Percentiles rank a stretch among this genome's conserved stretches.
phyloP scores from a whole-genome alignment of 768 basidiomycete genomes.

The Pleurotus salmoneostramineus region DNA sequence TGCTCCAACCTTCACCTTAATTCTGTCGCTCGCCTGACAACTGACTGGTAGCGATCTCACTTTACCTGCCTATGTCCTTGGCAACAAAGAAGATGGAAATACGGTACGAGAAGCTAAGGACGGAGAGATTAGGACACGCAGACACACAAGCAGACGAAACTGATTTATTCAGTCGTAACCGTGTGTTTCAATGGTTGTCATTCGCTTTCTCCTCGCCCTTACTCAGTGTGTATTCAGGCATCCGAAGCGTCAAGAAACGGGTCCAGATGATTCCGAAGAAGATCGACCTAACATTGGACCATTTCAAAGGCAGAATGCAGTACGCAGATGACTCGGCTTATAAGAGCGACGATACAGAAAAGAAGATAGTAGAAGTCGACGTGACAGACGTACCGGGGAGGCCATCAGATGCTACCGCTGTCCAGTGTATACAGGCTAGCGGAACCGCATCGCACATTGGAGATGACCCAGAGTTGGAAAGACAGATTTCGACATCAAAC shows the following conservation, averaged over 20 bases:
- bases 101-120: slow-evolving; percentile 31
- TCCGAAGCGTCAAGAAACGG: slow-evolving; percentile 31
- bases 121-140: slow-evolving; percentile 15
- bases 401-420: slow-evolving; percentile 7
- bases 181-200: slow-evolving; percentile 17
- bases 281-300: slow-evolving; percentile 23
- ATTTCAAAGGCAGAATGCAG: slow-evolving; percentile 24
- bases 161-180: slow-evolving; percentile 31
- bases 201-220: not conserved
- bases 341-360: no score
- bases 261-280: slow-evolving; percentile 17
- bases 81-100: slow-evolving; percentile 53
- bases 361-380: slow-evolving; percentile 11
- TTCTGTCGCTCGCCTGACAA: not conserved
- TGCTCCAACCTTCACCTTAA: not conserved
- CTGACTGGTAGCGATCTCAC: slow-evolving; percentile 36
- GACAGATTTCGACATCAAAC: not conserved
- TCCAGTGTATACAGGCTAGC: slow-evolving; percentile 1
- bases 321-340: slow-evolving; percentile 17
- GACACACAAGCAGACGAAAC: slow-evolving; percentile 21
- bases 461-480: slow-evolving; percentile 11
- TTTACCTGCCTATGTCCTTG: slow-evolving; percentile 59
- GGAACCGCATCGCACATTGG: not conserved
- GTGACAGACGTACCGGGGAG: slow-evolving; percentile 13
- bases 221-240: slow-evolving; percentile 17